These are phyloP conservation scores for Hypoxylon rickii DNA, from an alignment of 495 filamentous ascomycete genomes.

Conservation along the genomic window DNA sequence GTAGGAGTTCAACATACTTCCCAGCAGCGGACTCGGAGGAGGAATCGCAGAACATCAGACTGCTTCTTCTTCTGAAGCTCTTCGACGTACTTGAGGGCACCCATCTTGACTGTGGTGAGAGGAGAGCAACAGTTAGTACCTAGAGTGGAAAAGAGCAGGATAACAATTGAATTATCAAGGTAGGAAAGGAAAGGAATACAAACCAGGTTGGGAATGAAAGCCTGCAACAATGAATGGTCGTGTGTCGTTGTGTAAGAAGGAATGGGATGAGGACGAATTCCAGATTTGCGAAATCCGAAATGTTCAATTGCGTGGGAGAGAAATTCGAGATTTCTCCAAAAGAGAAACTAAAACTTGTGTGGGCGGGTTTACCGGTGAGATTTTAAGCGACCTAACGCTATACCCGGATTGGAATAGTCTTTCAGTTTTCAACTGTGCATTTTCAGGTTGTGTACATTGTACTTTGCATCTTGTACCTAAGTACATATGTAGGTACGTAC, in stretches of 20 bases:
- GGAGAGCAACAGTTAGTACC: slow-evolving; percentile 26
- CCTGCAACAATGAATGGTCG: slow-evolving; percentile 42
- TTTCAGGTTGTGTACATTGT: too few relatives aligned
- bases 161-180: background rate
- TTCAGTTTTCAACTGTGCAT: too few relatives aligned
- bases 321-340: too few relatives aligned
- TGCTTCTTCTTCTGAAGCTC: slow-evolving; percentile 99
- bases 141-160: slow-evolving; percentile 4
- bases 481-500: too few relatives aligned
- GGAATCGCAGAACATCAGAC: slow-evolving; percentile 98
- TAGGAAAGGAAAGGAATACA: slow-evolving; percentile 16
- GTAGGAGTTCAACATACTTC: slow-evolving; percentile 81
- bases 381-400: slow-evolving; percentile 40
- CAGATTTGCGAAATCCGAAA: slow-evolving; percentile 27
- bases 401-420: background rate
- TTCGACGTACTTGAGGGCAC: slow-evolving; percentile 98
- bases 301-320: slow-evolving; percentile 35
- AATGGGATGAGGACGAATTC: slow-evolving; percentile 4
- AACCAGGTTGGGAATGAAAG: slow-evolving; percentile 42
- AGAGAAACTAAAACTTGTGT: slow-evolving; percentile 37
- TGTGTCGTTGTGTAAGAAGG: slow-evolving; percentile 36
- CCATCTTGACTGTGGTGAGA: slow-evolving; percentile 64
- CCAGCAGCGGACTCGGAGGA: slow-evolving; percentile 99
- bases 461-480: too few relatives aligned
- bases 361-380: slow-evolving; percentile 20